A percentile compares a stretch with the other conserved stretches of the same genome.
These are phyloP conservation scores for Irpex sp. DNA, from an alignment of 1,284 basidiomycete genomes.

Conservation along the genomic window DNA sequence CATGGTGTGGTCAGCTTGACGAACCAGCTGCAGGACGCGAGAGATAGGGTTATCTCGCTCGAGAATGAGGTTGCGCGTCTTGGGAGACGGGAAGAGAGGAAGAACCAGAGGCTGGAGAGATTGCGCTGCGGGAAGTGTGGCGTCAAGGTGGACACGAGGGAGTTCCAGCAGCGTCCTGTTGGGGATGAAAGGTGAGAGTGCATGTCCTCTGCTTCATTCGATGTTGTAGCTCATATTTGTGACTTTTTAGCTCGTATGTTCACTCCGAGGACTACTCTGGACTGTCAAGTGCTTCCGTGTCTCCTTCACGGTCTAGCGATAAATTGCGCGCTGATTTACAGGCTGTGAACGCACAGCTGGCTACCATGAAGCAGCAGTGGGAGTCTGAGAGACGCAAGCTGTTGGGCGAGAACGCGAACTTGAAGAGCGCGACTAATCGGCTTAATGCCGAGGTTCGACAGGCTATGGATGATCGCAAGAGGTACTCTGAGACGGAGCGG, in stretches of 20 bases:
- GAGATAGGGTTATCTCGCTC: constrained; percentile 45
- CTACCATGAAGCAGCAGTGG: constrained; percentile 59
- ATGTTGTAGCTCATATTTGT: not conserved
- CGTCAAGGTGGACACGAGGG: constrained; percentile 49
- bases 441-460: constrained; percentile 55
- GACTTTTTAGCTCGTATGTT: constrained; percentile 45
- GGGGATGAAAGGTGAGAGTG: constrained; percentile 55
- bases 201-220: not conserved
- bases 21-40: constrained; percentile 65
- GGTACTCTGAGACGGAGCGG: constrained; percentile 45
- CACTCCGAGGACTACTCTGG: constrained; percentile 44
- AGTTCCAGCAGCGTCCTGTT: constrained; percentile 25
- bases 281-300: constrained; percentile 52
- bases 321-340: constrained; percentile 50
- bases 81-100: constrained; percentile 58
- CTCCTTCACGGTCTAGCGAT: constrained; percentile 59
- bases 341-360: constrained; percentile 56
- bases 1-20: constrained; percentile 64
- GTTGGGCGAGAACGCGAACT: constrained; percentile 61
- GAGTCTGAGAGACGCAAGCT: constrained; percentile 56
- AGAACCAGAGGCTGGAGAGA: constrained; percentile 49
- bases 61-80: constrained; percentile 66
- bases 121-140: constrained; percentile 62
- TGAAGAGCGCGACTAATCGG: constrained; percentile 62
- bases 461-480: constrained; percentile 50